These are phyloP conservation scores for Diaporthe citriasiana DNA, from an alignment of 2,329 filamentous ascomycete species.

Conservation along the genomic window DNA sequence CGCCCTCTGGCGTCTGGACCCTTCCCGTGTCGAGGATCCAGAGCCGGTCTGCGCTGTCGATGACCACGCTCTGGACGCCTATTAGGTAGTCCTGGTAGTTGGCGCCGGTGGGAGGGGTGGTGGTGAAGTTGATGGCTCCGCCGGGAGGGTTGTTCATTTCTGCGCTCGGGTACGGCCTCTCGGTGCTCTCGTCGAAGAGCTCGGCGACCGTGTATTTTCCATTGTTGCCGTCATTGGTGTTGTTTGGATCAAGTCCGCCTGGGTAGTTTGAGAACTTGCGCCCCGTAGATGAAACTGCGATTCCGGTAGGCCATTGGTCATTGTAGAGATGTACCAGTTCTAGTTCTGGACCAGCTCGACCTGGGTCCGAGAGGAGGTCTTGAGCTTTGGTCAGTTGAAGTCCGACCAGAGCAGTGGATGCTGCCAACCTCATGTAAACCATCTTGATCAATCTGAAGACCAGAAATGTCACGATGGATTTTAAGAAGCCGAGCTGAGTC, in stretches of 20 bases:
- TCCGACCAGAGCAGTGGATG: not conserved
- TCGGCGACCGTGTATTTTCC: slow-evolving; percentile 59
- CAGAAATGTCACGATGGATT: not conserved
- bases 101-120: slow-evolving; percentile 57
- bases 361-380: slow-evolving; percentile 4
- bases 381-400: slow-evolving; percentile 1
- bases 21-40: slow-evolving; percentile 69
- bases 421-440: not conserved
- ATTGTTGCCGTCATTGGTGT: slow-evolving; percentile 55
- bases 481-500: not conserved
- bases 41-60: slow-evolving; percentile 63
- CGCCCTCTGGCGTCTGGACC: slow-evolving; percentile 48
- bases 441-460: not conserved
- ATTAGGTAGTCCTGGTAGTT: slow-evolving; percentile 65
- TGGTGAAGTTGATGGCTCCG: slow-evolving; percentile 65
- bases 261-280: slow-evolving; percentile 68
- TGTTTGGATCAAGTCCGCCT: slow-evolving; percentile 59
- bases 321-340: slow-evolving; percentile 65
- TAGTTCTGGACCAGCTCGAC: slow-evolving; percentile 54
- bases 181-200: slow-evolving; percentile 45
- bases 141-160: slow-evolving; percentile 60
- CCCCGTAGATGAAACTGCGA: slow-evolving; percentile 64
- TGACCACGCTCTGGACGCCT: slow-evolving; percentile 65
- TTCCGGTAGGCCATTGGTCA: slow-evolving; percentile 63
- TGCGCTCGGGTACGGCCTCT: slow-evolving; percentile 47